These are phyloP conservation scores for Aureobasidium pullulans DNA, from an alignment of 2,329 filamentous ascomycete species.

Conservation along the genomic window DNA sequence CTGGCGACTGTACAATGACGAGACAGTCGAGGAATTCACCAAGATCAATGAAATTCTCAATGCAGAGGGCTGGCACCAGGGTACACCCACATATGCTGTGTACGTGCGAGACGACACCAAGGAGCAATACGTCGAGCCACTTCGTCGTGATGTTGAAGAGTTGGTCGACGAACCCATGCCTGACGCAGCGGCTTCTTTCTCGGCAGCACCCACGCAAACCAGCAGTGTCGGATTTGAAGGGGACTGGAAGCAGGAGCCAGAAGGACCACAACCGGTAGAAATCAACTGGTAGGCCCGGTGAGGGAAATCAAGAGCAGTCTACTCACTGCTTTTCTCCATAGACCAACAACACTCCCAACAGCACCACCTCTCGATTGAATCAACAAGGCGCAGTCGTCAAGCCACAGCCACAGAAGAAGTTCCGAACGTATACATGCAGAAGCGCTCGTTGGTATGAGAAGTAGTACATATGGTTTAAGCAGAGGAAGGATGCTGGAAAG, in stretches of 20 bases:
- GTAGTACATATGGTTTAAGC: background rate
- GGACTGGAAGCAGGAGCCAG: background rate
- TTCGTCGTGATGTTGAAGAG: constrained; percentile 22
- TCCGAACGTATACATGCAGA: background rate
- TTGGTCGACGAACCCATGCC: constrained; percentile 2
- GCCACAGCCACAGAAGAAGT: background rate
- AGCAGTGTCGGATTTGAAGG: background rate
- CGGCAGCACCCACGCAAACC: background rate
- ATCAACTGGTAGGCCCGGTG: constrained; percentile 3
- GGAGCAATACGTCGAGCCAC: constrained; percentile 46
- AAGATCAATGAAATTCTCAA: constrained; percentile 59
- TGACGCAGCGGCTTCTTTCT: background rate
- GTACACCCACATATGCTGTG: constrained; percentile 76
- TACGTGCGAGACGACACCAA: constrained; percentile 67
- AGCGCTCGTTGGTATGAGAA: background rate
- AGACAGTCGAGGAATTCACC: constrained; percentile 64
- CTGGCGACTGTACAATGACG: constrained; percentile 95
- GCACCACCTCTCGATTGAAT: background rate
- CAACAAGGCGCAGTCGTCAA: background rate
- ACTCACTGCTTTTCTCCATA: constrained; percentile 8
- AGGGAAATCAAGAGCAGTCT: background rate
- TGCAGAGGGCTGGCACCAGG: constrained; percentile 53
- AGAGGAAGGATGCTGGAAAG: background rate
- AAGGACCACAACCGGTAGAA: background rate
- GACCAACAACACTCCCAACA: background rate